Conservation (phyloP, 78 protist genomes). For the Tieghemostelium lacteum region DNA sequence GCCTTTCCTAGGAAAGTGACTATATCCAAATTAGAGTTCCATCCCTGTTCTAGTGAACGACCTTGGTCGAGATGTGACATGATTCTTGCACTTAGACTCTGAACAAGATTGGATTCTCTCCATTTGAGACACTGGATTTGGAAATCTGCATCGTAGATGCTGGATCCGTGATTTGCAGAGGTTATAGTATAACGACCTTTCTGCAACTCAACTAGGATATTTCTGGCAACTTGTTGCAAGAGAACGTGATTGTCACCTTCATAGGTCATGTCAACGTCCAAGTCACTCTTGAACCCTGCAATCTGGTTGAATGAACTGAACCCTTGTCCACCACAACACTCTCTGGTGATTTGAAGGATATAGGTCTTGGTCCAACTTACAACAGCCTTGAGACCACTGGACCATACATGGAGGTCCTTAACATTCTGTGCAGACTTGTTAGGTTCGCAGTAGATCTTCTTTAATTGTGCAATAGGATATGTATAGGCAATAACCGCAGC, state of each 20-base stretch:
- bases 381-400: conserved; percentile 71
- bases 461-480: conserved; percentile 25
- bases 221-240: conserved; percentile 75
- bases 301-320: conserved; percentile 75
- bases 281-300: conserved; percentile 30
- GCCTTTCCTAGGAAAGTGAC: conserved; percentile 56
- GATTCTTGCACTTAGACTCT: conserved; percentile 29
- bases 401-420: conserved; percentile 59
- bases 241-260: conserved; percentile 83
- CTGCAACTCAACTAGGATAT: conserved; percentile 69
- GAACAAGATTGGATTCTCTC: conserved; percentile 58
- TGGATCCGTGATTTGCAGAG: conserved; percentile 22
- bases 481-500: conserved; percentile 42
- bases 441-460: conserved; percentile 68
- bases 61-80: conserved; percentile 57
- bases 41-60: conserved; percentile 30
- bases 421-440: conserved; percentile 74
- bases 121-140: conserved; percentile 69
- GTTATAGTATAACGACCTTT: conserved; percentile 64
- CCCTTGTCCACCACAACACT: conserved; percentile 85
- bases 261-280: conserved; percentile 78
- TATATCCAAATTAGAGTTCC: conserved; percentile 33
- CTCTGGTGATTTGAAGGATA: conserved; percentile 54
- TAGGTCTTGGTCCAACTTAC: conserved; percentile 70
- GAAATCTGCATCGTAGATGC: conserved; percentile 17